phyloP scores from a whole-genome alignment of 768 basidiomycete species.

The Russula lepida region DNA sequence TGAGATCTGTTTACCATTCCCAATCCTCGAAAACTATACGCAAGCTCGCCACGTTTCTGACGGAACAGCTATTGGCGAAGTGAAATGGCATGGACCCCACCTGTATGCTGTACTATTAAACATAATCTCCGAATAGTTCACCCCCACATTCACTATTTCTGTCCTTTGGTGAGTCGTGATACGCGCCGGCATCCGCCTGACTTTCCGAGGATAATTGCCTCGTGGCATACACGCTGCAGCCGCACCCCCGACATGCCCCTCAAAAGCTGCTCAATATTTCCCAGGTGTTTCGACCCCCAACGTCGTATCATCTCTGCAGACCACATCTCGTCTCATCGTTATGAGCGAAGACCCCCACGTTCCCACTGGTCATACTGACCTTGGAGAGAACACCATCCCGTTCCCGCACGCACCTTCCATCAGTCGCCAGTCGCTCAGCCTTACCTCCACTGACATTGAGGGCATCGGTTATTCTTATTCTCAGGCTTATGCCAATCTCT shows the following conservation, averaged over 20 bases:
- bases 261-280: constrained; percentile 17
- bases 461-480: constrained; percentile 19
- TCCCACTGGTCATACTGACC: constrained; percentile 1
- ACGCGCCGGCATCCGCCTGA: constrained; percentile 10
- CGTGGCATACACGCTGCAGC: constrained; percentile 19
- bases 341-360: constrained; percentile 13
- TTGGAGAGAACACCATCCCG: constrained; percentile 13
- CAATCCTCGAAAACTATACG: not conserved
- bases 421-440: constrained; percentile 17
- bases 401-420: constrained; percentile 18
- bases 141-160: not conserved
- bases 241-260: constrained; percentile 15
- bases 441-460: constrained; percentile 9
- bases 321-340: constrained; percentile 6
- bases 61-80: not conserved
- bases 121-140: constrained; percentile 7
- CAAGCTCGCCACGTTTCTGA: constrained; percentile 4
- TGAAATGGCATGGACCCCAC: not conserved
- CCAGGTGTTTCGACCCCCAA: constrained; percentile 9
- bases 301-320: constrained; percentile 10
- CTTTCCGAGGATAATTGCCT: constrained; percentile 4
- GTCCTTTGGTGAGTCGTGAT: not conserved
- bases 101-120: not conserved
- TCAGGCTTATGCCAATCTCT: constrained; percentile 12
- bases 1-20: not conserved